Conservation (phyloP, 78 protist species). For the Trichosphaerium sp. region DNA sequence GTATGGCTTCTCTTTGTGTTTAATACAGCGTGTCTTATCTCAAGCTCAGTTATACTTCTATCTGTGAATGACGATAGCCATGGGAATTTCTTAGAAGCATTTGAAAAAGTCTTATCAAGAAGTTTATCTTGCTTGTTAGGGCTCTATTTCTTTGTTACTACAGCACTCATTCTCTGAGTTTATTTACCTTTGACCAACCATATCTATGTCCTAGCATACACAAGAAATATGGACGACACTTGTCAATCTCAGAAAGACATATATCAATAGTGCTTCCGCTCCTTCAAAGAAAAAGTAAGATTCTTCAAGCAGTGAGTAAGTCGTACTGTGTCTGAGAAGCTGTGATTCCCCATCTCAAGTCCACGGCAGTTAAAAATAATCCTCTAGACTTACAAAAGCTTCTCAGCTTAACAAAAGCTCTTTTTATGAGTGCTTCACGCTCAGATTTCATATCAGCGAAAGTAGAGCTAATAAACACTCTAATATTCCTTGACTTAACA, state of each 20-base stretch:
- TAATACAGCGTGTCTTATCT: not conserved
- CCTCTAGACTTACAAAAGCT: not conserved
- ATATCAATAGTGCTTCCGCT: not conserved
- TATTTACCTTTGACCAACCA: not conserved
- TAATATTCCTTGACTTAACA: not conserved
- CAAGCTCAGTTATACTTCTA: constrained; percentile 1
- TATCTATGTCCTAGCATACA: constrained; percentile 3
- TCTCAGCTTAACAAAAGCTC: not conserved
- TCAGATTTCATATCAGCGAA: not conserved
- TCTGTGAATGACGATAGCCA: not conserved
- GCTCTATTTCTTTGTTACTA: too few relatives aligned
- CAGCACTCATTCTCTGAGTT: too few relatives aligned
- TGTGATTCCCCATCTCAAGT: not conserved
- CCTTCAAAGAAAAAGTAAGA: too few relatives aligned
- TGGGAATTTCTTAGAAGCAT: not conserved
- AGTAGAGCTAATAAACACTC: constrained; percentile 1
- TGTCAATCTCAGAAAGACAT: not conserved
- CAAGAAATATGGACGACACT: not conserved
- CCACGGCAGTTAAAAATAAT: too few relatives aligned
- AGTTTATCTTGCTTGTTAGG: too few relatives aligned
- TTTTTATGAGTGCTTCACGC: not conserved
- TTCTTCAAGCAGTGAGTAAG: too few relatives aligned
- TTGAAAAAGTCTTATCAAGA: not conserved
- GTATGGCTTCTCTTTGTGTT: too few relatives aligned
- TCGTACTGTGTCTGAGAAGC: not conserved